Conservation (phyloP, 805 yeast species). For the Yamadazyma olivae region DNA sequence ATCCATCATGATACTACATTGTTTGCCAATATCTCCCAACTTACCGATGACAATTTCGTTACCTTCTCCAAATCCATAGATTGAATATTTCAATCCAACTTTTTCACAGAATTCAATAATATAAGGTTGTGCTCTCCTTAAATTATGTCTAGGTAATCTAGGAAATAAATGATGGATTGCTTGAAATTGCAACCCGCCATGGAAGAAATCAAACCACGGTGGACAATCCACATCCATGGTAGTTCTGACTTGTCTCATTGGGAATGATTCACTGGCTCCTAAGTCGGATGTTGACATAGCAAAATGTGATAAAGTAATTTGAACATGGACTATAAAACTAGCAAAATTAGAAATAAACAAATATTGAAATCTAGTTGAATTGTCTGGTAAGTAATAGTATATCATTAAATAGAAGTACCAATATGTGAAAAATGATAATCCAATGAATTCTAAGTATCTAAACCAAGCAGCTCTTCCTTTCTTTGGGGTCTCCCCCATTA, state of each 20-base stretch:
- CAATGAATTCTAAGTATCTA: slow-evolving; percentile 71
- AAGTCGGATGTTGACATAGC: slow-evolving; percentile 91
- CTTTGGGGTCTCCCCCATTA: slow-evolving; percentile 75
- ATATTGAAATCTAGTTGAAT: slow-evolving; percentile 53
- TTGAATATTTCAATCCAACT: slow-evolving; percentile 75
- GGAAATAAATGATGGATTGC: slow-evolving; percentile 90
- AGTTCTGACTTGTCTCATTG: slow-evolving; percentile 78
- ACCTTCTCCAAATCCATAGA: slow-evolving; percentile 81
- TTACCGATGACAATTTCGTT: slow-evolving; percentile 67
- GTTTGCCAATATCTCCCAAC: slow-evolving; percentile 73
- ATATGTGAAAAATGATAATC: slow-evolving; percentile 65
- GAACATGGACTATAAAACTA: slow-evolving; percentile 92
- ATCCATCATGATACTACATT: slow-evolving; percentile 71
- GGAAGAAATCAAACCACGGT: slow-evolving; percentile 84
- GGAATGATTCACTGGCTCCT: slow-evolving; percentile 76
- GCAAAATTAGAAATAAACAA: slow-evolving; percentile 72
- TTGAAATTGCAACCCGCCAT: slow-evolving; percentile 91
- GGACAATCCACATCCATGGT: slow-evolving; percentile 97
- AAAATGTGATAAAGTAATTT: slow-evolving; percentile 84
- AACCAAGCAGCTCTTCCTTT: slow-evolving; percentile 85
- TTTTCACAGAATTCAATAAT: slow-evolving; percentile 73
- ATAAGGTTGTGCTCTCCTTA: slow-evolving; percentile 67
- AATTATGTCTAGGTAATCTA: slow-evolving; percentile 82
- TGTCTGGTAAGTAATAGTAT: slow-evolving; percentile 47
- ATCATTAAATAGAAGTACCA: slow-evolving; percentile 79